phyloP scores from a whole-genome alignment of 163 green algal species.

The Chlorella variabilis region DNA sequence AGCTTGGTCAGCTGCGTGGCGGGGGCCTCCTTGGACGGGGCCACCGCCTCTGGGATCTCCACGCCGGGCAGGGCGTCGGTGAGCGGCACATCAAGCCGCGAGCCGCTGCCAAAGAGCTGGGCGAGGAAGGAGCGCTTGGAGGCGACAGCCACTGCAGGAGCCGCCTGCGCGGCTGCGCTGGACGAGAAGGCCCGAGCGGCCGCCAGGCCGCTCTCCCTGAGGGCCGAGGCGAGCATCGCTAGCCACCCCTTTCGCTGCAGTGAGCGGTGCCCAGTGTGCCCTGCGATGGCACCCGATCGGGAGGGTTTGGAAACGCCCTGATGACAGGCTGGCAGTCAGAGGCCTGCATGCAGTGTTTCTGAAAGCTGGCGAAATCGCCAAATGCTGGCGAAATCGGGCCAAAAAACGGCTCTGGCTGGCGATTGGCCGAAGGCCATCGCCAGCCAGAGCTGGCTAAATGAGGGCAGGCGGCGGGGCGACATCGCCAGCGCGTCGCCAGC shows the following conservation, averaged over 20 bases:
- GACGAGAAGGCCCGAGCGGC: slow-evolving; percentile 6
- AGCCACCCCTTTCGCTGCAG: not conserved
- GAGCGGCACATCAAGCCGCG: slow-evolving; percentile 63
- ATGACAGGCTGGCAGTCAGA: too few relatives aligned
- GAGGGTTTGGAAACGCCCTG: too few relatives aligned
- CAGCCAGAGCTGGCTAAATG: too few relatives aligned
- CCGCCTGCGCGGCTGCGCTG: slow-evolving; percentile 13
- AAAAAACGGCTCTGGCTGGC: too few relatives aligned
- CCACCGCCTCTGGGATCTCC: slow-evolving; percentile 36
- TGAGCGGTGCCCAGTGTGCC: not conserved
- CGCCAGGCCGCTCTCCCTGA: not conserved
- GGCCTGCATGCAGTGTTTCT: too few relatives aligned
- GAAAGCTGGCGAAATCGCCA: too few relatives aligned
- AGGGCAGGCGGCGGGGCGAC: too few relatives aligned
- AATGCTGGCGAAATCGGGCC: too few relatives aligned
- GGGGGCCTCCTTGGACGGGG: slow-evolving; percentile 49
- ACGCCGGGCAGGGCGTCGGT: slow-evolving; percentile 71
- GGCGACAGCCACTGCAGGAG: slow-evolving; percentile 23
- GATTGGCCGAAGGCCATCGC: too few relatives aligned
- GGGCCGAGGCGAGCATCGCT: not conserved
- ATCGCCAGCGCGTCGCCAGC: too few relatives aligned
- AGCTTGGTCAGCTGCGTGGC: slow-evolving; percentile 74
- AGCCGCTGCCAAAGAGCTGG: slow-evolving; percentile 56
- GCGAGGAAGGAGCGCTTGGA: slow-evolving; percentile 46
- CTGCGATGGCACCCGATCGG: too few relatives aligned